Base-by-base conservation (phyloP, 2,329 filamentous ascomycete genomes). In the Teratosphaeria viscida region DNA sequence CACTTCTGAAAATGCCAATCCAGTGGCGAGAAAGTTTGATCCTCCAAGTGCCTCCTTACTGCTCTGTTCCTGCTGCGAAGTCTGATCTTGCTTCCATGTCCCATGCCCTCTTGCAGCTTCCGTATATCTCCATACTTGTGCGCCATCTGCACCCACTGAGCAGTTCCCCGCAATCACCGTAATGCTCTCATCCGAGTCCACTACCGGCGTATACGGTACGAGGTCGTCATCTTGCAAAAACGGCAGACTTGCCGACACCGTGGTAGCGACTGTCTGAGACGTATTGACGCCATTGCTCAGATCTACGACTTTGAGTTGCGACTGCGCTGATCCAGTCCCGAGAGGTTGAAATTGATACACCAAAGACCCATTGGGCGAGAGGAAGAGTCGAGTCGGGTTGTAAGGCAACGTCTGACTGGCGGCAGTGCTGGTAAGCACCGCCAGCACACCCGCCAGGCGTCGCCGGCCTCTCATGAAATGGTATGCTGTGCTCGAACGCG, bases 151-250 rank as follows among this genome's bases (percentile, higher is more conserved):
- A 2, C 79, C 75, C 34, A 76, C 74, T 0, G 81, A 75, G 69
- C 92, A 96, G 63, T 87, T 80, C 2, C 92, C 92, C 0, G 86
- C 79, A 59, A 90, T 87, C 1, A 94, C 85, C 2, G 85, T 81
- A 32, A 96, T 80, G 11, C 85, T 83, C 16, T 89, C 90, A 67
- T 83, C 79, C 1, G 55, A 54, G 52, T 88, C 83, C 35, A 91
- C 78, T 0, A 85, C 78, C 0, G 90, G 84, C 6, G 85, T 80
- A 67, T 90, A 94, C 0, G 87, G 79, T 11, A 78, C 80, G 4
- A 75, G 77, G 43, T 74, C 74, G 34, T 76, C 71, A 35, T 74
- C 70, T 49, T 75, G 74, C 37, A 88, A 73, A 67, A 94, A 94
- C 0, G 84, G 89, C 29, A 89, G 77, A 27, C 75, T 75, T 5